Percentiles rank a stretch among this genome's conserved stretches.
Conservation (phyloP, 2,329 filamentous ascomycete species). For the Alternaria ventricosa region DNA sequence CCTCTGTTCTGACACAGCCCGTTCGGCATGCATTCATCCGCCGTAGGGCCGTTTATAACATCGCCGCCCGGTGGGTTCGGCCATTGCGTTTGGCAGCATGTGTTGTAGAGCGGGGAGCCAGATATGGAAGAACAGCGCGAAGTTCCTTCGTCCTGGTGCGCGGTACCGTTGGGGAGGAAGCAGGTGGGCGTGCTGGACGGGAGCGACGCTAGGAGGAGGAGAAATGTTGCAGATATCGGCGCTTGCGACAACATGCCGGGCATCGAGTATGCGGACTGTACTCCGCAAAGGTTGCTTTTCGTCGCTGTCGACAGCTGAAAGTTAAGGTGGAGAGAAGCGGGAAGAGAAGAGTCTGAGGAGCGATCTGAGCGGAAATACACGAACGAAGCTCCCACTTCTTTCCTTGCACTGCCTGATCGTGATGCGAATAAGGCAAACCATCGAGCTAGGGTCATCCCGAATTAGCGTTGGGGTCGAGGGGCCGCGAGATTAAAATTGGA, state of each 20-base stretch:
- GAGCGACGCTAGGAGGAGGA: not conserved
- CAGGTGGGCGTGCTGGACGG: not conserved
- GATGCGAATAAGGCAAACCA: not conserved
- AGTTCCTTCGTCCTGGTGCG: not conserved
- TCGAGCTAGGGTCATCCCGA: not conserved
- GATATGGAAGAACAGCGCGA: constrained; percentile 7
- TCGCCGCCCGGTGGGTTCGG: constrained; percentile 10
- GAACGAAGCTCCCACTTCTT: not conserved
- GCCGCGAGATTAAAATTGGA: not conserved
- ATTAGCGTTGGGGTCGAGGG: not conserved
- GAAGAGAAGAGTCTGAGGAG: not conserved
- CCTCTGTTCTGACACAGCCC: constrained; percentile 19
- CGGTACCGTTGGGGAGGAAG: constrained; percentile 10
- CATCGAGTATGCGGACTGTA: not conserved
- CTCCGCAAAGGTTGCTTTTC: not conserved
- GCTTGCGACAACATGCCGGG: not conserved
- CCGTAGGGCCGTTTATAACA: constrained; percentile 4
- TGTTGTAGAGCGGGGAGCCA: constrained; percentile 2
- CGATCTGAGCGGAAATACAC: not conserved
- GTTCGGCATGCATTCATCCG: constrained; percentile 22
- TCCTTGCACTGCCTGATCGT: not conserved
- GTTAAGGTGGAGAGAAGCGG: not conserved
- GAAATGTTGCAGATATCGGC: not conserved
- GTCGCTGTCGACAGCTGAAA: not conserved
- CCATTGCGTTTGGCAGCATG: constrained; percentile 16